Conservation (phyloP, 73 alveolate species). For the Loxodes magnus region DNA sequence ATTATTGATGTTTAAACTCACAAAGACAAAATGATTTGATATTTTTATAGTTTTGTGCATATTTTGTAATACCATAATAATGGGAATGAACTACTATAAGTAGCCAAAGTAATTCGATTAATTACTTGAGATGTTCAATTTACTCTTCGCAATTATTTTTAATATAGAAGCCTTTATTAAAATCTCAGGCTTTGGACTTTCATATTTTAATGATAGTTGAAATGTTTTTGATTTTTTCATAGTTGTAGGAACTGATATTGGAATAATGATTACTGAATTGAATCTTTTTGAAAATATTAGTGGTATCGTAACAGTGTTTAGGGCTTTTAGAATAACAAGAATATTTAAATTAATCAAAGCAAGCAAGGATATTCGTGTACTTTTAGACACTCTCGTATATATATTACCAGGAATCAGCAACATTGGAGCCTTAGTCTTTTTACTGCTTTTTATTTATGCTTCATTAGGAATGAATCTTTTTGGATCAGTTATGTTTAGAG, state of each 20-base stretch:
- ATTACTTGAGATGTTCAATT: constrained; percentile 28
- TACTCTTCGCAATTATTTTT: constrained; percentile 47
- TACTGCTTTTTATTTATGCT: constrained; percentile 77
- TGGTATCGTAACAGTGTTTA: constrained; percentile 12
- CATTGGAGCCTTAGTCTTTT: constrained; percentile 70
- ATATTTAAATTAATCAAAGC: constrained; percentile 30
- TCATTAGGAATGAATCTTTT: constrained; percentile 80
- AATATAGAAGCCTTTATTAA: constrained; percentile 61
- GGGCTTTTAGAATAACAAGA: too few species aligned
- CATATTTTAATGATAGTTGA: constrained; percentile 74
- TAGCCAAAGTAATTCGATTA: constrained; percentile 17
- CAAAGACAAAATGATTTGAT: too few species aligned
- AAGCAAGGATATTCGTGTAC: constrained; percentile 20
- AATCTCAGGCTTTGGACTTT: constrained; percentile 50
- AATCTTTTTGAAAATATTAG: constrained; percentile 6
- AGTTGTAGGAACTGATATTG: constrained; percentile 65
- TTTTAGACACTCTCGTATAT: constrained; percentile 35
- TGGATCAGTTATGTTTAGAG: constrained; percentile 31
- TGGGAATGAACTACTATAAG: constrained; percentile 76
- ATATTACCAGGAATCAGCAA: constrained; percentile 73
- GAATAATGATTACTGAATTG: constrained; percentile 27
- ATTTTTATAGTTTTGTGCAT: constrained; percentile 69
- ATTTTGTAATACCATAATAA: constrained; percentile 71
- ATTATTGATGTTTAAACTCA: too few species aligned
- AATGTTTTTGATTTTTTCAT: constrained; percentile 79